Base-by-base conservation (phyloP, 2,329 filamentous ascomycete species). In the Stylonectria norvegica region DNA sequence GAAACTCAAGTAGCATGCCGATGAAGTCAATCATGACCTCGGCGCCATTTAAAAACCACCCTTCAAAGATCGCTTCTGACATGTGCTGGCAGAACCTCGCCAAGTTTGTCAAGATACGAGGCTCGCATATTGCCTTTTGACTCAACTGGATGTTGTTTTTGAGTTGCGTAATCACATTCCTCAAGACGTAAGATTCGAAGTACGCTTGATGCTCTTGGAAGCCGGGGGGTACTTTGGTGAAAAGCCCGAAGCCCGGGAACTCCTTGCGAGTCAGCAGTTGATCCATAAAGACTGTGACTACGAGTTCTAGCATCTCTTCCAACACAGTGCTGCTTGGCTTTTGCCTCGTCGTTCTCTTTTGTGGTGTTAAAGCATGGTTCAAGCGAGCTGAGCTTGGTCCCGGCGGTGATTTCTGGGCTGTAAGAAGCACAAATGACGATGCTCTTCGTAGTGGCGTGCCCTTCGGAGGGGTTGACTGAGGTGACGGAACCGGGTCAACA, bases 171-270 rank as follows among this genome's bases (percentile, higher is more conserved):
- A 96, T 76, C 0, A 86, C 81, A 49, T 84, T 85, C 19, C 83
- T 79, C 15, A 97, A 70, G 3, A 97, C 70, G 58, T 90, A 96
- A 0, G 93, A 95, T 59, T 95, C 89, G 51, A 98, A 96, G 60
- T 90, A 95, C 0, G 89, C 89, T 56, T 96, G 90, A 53, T 97
- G 89, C 59, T 97, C 93, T 52, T 91, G 81, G 56, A 95, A 95
- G 0, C 91, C 90, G 1, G 93, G 89, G 2, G 94, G 93, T 0
- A 91, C 85, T 60, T 93, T 95, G 38, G 87, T 70, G 57, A 88
- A 95, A 8, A 98, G 68, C 0, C 85, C 83, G 38, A 98, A 86
- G 0, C 93, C 91, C 3, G 84, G 75, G 58, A 97, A 98, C 38
- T 98, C 93, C 60, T 95, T 95, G 18, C 89, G 82, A 20, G 76